Evolutionary conservation across 2,329 filamentous ascomycete species (phyloP).

Genomic region (Sporothrix schenckii): DNA sequence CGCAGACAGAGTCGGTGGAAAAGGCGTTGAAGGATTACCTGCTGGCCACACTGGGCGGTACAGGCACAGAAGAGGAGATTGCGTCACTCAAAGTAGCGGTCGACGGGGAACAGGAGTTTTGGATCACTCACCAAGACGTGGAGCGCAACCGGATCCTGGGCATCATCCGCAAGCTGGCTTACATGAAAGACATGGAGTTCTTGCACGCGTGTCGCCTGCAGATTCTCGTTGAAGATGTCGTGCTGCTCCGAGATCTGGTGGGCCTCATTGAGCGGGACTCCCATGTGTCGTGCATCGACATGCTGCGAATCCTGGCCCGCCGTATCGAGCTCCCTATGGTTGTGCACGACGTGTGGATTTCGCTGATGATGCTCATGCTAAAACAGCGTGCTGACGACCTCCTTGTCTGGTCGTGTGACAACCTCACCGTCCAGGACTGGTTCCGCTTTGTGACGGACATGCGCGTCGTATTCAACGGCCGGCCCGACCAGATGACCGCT

Average conservation of each 20-base stretch:
- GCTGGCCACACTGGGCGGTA: constrained; percentile 33
- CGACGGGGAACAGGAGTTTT: constrained; percentile 34
- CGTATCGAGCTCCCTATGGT: constrained; percentile 31
- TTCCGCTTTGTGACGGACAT: constrained; percentile 36
- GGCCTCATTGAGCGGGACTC: constrained; percentile 33
- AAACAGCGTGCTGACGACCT: constrained; percentile 31
- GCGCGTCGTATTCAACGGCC: constrained; percentile 28
- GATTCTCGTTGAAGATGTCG: constrained; percentile 36
- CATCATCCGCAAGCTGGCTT: constrained; percentile 31
- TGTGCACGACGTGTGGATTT: constrained; percentile 36
- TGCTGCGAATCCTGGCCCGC: constrained; percentile 36
- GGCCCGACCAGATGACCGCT: not conserved
- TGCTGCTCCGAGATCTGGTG: constrained; percentile 35
- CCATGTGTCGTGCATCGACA: constrained; percentile 33
- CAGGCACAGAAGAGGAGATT: constrained; percentile 24
- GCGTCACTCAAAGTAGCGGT: constrained; percentile 30
- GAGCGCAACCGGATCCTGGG: constrained; percentile 36
- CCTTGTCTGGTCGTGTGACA: constrained; percentile 36
- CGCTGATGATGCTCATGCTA: constrained; percentile 34
- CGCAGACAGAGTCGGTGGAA: constrained; percentile 11
- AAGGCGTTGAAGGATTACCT: constrained; percentile 34
- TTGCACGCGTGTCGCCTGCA: constrained; percentile 33
- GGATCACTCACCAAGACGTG: constrained; percentile 30
- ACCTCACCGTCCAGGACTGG: constrained; percentile 33
- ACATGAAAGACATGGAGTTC: constrained; percentile 31